Evolutionary conservation across 768 basidiomycete genomes (phyloP).

Genomic region (Calocybe cyanea): DNA sequence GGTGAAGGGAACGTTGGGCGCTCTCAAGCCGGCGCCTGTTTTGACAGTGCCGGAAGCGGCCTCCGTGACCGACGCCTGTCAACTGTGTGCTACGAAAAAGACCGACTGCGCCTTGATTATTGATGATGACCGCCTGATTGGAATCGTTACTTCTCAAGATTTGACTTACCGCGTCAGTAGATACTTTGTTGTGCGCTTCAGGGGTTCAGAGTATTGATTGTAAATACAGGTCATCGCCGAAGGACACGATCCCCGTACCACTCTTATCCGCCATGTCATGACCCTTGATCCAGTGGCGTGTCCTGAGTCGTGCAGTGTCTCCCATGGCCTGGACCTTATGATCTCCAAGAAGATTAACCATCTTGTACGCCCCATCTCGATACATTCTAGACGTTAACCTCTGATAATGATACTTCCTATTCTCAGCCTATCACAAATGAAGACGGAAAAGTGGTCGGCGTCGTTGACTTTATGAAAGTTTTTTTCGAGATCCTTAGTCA

Average conservation of each 20-base stretch:
- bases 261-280: slow-evolving; percentile 4
- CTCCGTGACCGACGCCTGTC: not conserved
- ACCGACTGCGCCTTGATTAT: slow-evolving; percentile 3
- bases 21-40: not conserved
- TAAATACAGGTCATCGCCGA: not conserved
- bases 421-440: slow-evolving; percentile 1
- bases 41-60: not conserved
- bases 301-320: not conserved
- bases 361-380: not conserved
- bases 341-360: slow-evolving; percentile 4
- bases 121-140: not conserved
- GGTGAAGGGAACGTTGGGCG: not conserved
- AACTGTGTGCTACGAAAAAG: not conserved
- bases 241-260: slow-evolving; percentile 7
- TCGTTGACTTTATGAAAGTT: slow-evolving; percentile 3
- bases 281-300: slow-evolving; percentile 3
- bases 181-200: not conserved
- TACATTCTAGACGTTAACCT: not conserved
- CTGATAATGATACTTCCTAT: not conserved
- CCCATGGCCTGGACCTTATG: slow-evolving; percentile 5
- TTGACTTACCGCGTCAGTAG: slow-evolving; percentile 4
- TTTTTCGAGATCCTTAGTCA: slow-evolving; percentile 2
- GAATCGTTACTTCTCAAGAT: slow-evolving; percentile 8
- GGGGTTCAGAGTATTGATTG: not conserved
- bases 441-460: not conserved